Base-by-base conservation (phyloP, 2,329 filamentous ascomycete species). In the Colletotrichum neosansevieriae region DNA sequence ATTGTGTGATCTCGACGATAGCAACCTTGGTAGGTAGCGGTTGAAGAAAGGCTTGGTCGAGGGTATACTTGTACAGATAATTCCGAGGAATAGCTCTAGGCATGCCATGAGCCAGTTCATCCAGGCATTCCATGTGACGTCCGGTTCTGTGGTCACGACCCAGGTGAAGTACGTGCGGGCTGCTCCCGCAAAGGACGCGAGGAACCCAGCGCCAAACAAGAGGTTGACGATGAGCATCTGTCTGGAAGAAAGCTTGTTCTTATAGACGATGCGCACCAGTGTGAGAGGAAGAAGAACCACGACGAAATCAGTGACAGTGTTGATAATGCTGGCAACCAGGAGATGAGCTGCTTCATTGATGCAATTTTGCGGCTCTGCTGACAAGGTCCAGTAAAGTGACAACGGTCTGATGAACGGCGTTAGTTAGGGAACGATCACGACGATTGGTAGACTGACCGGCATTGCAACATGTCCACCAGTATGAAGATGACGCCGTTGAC, bases 271-370 rank as follows among this genome's bases (percentile, higher is more conserved):
- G n/a, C 63, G 67, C 9, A 86, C 79, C 3, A 81, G 82, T 21
- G 79, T 79, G 51, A 88, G 81, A 1, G 86, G 86, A 3, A 89
- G 76, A 0, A 84, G 73, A 40, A 86, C 84, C n/a, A 85, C 82
- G 11, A 85, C 73, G 49, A 90, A 82, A 74, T 91, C 87, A 6
- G 87, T 89, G 49, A 85, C 73, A 53, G 89, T 89, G 75, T 90
- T 90, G 70, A 89, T 82, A 32, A 86, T 83, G 2, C 88, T 87
- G 40, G 88, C 81, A 40, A 82, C 81, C 34, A 86, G 80, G 32
- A 88, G 81, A 58, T 87, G 85, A 0, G 79, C 77, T 2, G 84
- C 80, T 69, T 89, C 80, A 29, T 86, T 73, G 44, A 87, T 83
- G 51, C 84, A 82, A 17, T 83, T 73, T 50, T 78, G 76, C 1